Base-by-base conservation (phyloP, 228 moss, liverwort and hornwort species). In the Sphagnum magellanicum region DNA sequence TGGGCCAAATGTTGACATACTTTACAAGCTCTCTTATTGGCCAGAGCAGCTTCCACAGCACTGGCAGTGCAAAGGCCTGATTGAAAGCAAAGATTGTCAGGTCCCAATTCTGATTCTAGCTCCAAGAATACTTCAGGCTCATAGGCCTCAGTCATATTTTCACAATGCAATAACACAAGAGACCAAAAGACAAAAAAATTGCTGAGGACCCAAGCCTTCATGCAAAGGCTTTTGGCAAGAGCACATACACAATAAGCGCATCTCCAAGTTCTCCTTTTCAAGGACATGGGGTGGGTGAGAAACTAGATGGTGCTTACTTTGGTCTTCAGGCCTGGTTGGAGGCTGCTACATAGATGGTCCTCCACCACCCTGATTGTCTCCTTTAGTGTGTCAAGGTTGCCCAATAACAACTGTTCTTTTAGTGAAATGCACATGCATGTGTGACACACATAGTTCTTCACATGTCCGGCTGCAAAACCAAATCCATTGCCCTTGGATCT, bases 1-100 rank as follows among this genome's bases (percentile, higher is more conserved):
- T 76, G 74, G 48, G 97, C 93, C 75, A 97, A 74, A 68, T 91
- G 88, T 74, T 88, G 32, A 68, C 97, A 97, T 16, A 97, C 73
- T 49, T 66, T 77, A 67, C 93, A 93, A 48, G 79, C 69, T 75
- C 81, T 91, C 61, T 73, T 78, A 60, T 88, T 87, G 15, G 79
- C 75, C 57, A 75, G 55, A 59, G 75, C 63, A 48, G 67, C 70
- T 46, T 48, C 64, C 32, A 75, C 51, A 51, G 79, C 71, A 16
- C 49, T 0, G 50, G 76, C 10, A 32, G 67, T 79, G 79, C 95
- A 95, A 32, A 98, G 55, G 15, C 93, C 90, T 50, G 81, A 67
- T 69, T 87, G 73, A 10, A 82, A 82, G 66, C 98, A 98, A 9
- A 98, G 72, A 50, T 80, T 88, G 50, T 93, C 91, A 55, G 98